These are phyloP conservation scores for Ustilago trichophora DNA, from an alignment of 1,284 basidiomycete species.

Conservation along the genomic window DNA sequence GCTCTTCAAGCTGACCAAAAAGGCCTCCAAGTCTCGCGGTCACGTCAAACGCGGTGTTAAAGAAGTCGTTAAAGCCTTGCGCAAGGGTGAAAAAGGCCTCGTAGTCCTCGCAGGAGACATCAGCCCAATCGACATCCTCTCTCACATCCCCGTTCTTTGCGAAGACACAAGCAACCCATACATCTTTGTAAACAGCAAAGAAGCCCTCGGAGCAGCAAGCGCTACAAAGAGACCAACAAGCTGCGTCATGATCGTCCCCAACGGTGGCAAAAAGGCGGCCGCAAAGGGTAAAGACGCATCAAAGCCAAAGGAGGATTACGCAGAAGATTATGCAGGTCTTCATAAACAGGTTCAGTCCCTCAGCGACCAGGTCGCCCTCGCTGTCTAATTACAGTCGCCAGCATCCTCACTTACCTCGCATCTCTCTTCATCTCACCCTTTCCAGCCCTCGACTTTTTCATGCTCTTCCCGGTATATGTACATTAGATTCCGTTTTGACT, in stretches of 20 bases:
- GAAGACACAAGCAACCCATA: conserved; percentile 96
- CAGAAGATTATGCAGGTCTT: conserved; percentile 83
- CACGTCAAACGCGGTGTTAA: conserved; percentile 67
- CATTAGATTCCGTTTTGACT: too few species aligned
- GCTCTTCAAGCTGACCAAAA: conserved; percentile 66
- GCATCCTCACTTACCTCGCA: conserved; percentile 16
- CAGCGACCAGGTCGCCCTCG: conserved; percentile 43
- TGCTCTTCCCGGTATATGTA: too few species aligned
- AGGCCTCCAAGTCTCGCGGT: conserved; percentile 64
- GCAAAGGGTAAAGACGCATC: too few species aligned
- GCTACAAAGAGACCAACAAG: conserved; percentile 97
- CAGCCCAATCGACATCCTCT: conserved; percentile 96
- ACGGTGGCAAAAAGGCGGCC: conserved; percentile 74
- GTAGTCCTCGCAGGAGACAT: conserved; percentile 96
- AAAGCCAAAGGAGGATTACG: conserved; percentile 77
- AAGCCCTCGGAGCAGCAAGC: conserved; percentile 86
- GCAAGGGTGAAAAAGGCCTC: conserved; percentile 70
- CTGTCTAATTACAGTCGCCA: too few species aligned
- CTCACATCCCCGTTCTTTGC: conserved; percentile 90
- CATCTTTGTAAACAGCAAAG: conserved; percentile 72
- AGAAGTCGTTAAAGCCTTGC: conserved; percentile 65
- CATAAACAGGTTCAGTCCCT: conserved; percentile 73
- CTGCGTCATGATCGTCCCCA: conserved; percentile 83
- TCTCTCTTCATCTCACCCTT: too few species aligned
- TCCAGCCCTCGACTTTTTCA: too few species aligned